Evolutionary conservation across 2,329 filamentous ascomycete species (phyloP), one percentile per base, ranked within the genome.

Genomic region (Colletotrichum echinochloae): DNA sequence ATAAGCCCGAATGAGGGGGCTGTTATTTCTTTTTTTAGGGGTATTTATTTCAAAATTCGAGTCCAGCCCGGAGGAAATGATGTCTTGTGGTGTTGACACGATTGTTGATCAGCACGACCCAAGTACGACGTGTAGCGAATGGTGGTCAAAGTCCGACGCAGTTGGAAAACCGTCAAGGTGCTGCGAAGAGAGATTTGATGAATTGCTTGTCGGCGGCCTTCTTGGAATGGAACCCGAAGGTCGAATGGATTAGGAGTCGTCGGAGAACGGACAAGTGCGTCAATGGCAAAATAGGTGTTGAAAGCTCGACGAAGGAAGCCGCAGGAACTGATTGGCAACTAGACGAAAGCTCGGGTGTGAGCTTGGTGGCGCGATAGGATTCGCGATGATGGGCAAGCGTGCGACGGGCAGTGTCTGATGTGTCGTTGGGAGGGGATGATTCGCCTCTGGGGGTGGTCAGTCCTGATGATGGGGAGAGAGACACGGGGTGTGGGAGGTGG

Each of bases 81-180:
- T 69, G 67, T 60, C 70, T 71, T 51, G 20, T 39, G 20, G 16
- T 18, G 56, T 54, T 57, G 59, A 52, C 59, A 71, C 70, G 8
- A 64, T 54, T 74, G 74, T 73, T 72, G 72, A 76, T 72, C 74
- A 70, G 72, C 65, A 77, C 70, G 65, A 77, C 77, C 78, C 80
- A 81, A 78, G 78, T 79, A 81, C 76, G 82, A 83, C 83, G 77
- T 85, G 83, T 81, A 85, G 83, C 82, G 80, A 82, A 81, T 78
- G 79, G 75, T 74, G 74, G 76, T 77, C 74, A 75, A 76, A 76
- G 77, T 75, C 76, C 74, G 75, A 78, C 77, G 75, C 71, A 73
- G 65, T 74, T 76, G 51, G 73, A 76, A 74, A 77, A 82, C 83
- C 81, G 81, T 83, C 80, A 80, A 84, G 81, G 80, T 77, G 75